Base-by-base conservation (phyloP, 2,329 filamentous ascomycete genomes). In the Fusarium cyanostomum region DNA sequence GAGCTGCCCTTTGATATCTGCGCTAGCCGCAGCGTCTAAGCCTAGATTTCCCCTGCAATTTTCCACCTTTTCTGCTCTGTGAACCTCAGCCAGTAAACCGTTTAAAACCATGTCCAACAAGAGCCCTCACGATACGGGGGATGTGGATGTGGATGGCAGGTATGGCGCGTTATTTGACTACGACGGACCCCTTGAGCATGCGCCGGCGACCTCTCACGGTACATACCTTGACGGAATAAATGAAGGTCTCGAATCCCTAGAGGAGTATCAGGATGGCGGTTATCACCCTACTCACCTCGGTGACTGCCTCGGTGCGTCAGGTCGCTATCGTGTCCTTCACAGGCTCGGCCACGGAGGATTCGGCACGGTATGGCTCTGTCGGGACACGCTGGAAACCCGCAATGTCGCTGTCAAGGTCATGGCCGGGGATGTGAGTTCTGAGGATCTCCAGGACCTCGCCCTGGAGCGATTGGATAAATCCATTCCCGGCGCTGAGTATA, bases 281-380 rank as follows among this genome's bases (percentile, higher is more conserved):
- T 64, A 53, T 45, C 63, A 66, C 8, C 59, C 59, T 0, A 26
- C 61, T 0, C 56, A 54, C 3, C 38, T 67, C 8, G 59, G 56
- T 0, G 64, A 67, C 1, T 6, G 13, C 0, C 2, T 59, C 3
- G 55, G 55, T 0, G n/a, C 45, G 2, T 28, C 31, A 0, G 16
- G 7, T 18, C 35, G 53, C 0, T 66, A 67, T 24, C 46, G 21
- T 0, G 24, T 66, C 1, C 33, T 66, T 1, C 62, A 66, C 1
- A 67, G 64, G 7, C 59, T 67, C 0, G 64, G 64, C 0, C 26
- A 66, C 9, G 59, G 64, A 0, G 63, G 63, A 0, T 66, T 54
- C 1, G 50, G 55, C 0, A 67, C 56, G 0, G 56, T 68, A 0
- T 62, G 56, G 56, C 56, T 64, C 0, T 60, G 55, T 8, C 37